Evolutionary conservation across 768 basidiomycete genomes (phyloP), one percentile per base, ranked within the genome.

Genomic region (Mycena rebaudengoi): DNA sequence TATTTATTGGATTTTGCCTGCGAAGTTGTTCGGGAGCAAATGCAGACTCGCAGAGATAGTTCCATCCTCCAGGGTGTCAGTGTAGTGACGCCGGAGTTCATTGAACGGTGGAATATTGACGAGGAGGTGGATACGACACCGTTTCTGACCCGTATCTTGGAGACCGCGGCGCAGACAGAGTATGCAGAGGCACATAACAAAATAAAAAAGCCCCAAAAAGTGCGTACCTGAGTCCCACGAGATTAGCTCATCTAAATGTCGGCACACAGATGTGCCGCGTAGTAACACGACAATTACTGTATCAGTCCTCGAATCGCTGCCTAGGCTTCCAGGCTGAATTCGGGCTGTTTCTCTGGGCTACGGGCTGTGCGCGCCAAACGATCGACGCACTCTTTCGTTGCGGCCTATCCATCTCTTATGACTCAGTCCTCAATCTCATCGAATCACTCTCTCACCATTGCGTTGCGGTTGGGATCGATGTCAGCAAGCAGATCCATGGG

Each of bases 271-370:
- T 59, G 39, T 59, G 57, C 20, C 33, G 30, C 13, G 57, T 59
- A 7, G 29, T 59, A 5, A 59, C 57, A 0, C 46, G 39, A 10
- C 46, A 59, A 35, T 13, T 59, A 0, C 20, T 50, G 1, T 32
- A 55, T 18, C 53, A 55, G 30, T 55, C 39, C 16, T 55, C 53
- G 1, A 55, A 61, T 8, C 50, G 40, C 2, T 64, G 66, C 26
- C 41, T 64, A 6, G 57, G 1, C 16, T 64, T 53, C 25, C 49
- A 55, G 25, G 55, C 62, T 5, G 40, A 26, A 10, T 50, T 57
- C 21, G 35, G 52, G 7, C 46, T 67, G 4, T 67, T 62, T 33
- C 28, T 67, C 20, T 62, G 48, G 43, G 3, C 46, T 10, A 63
- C 52, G n/a, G n/a, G n/a, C n/a, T n/a, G n/a, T n/a, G n/a, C n/a